phyloP scores from a whole-genome alignment of 441 rosid genomes.

The Dalechampia spathulata region DNA sequence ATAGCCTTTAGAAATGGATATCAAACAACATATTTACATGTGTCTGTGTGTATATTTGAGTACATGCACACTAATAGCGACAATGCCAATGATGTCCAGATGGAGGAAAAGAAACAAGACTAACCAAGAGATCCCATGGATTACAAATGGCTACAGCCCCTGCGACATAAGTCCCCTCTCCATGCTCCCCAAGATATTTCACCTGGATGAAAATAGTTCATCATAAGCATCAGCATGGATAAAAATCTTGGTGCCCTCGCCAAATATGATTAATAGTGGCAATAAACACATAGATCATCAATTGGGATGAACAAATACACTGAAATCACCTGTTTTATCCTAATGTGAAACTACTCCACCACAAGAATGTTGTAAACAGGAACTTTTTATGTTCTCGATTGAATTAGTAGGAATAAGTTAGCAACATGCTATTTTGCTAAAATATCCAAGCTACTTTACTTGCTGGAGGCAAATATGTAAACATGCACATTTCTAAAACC shows the following conservation, averaged over 20 bases:
- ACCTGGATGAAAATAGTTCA: slow-evolving; percentile 41
- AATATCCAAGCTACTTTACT: too few relatives aligned
- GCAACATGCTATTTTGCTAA: too few relatives aligned
- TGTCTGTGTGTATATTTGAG: neutral
- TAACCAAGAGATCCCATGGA: slow-evolving; percentile 95
- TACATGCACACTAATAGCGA: neutral
- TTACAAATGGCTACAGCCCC: slow-evolving; percentile 79
- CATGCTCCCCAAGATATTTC: slow-evolving; percentile 88
- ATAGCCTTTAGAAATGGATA: neutral
- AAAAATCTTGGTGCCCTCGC: neutral
- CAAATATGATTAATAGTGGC: too few relatives aligned
- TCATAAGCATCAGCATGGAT: neutral
- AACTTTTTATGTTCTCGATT: too few relatives aligned
- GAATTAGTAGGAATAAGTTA: too few relatives aligned
- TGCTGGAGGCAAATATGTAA: too few relatives aligned
- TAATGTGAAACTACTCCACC: too few relatives aligned
- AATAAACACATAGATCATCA: too few relatives aligned
- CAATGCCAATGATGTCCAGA: too few relatives aligned
- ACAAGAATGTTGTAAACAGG: too few relatives aligned
- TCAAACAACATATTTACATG: neutral
- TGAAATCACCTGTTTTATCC: too few relatives aligned
- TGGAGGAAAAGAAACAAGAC: slow-evolving; percentile 8
- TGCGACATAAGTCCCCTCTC: slow-evolving; percentile 52
- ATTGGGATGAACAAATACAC: too few relatives aligned
- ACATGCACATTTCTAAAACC: neutral